These are phyloP conservation scores for Saccharomycopsis synnaedendra DNA, from an alignment of 805 yeast species.

Conservation along the genomic window DNA sequence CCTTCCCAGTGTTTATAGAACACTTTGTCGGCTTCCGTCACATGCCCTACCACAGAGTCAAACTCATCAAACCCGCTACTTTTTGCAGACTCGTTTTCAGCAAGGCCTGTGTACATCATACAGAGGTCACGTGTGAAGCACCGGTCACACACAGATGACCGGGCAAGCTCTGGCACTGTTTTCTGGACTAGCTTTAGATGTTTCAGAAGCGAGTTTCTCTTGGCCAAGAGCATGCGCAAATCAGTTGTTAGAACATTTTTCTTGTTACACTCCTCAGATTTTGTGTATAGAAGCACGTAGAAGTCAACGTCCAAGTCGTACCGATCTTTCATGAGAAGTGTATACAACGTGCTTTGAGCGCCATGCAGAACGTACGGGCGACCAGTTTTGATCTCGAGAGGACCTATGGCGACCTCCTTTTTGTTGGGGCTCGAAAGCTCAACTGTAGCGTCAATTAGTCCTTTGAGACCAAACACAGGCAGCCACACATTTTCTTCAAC, in stretches of 20 bases:
- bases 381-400: slow-evolving; percentile 90
- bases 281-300: slow-evolving; percentile 66
- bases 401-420: slow-evolving; percentile 44
- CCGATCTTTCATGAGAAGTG: slow-evolving; percentile 67
- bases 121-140: slow-evolving; percentile 50
- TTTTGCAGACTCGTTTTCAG: slow-evolving; percentile 46
- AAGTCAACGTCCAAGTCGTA: slow-evolving; percentile 58
- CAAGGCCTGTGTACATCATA: slow-evolving; percentile 50
- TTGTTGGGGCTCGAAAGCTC: slow-evolving; percentile 30
- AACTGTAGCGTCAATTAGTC: slow-evolving; percentile 80
- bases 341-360: slow-evolving; percentile 79
- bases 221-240: slow-evolving; percentile 53
- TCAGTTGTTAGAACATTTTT: slow-evolving; percentile 46
- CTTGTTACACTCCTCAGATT: slow-evolving; percentile 40
- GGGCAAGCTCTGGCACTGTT: slow-evolving; percentile 42
- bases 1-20: slow-evolving; percentile 70
- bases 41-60: slow-evolving; percentile 42
- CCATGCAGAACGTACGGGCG: slow-evolving; percentile 53
- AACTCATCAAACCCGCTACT: slow-evolving; percentile 41
- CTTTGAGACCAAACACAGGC: slow-evolving; percentile 80
- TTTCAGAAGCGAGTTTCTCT: slow-evolving; percentile 59
- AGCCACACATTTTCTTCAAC: slow-evolving; percentile 91
- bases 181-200: slow-evolving; percentile 40
- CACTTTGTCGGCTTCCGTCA: slow-evolving; percentile 32
- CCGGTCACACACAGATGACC: slow-evolving; percentile 44